A percentile compares a stretch with the other conserved stretches of the same genome.
Evolutionary conservation across 2,329 filamentous ascomycete species (phyloP).

Genomic region (Calcarisporium arbuscula): DNA sequence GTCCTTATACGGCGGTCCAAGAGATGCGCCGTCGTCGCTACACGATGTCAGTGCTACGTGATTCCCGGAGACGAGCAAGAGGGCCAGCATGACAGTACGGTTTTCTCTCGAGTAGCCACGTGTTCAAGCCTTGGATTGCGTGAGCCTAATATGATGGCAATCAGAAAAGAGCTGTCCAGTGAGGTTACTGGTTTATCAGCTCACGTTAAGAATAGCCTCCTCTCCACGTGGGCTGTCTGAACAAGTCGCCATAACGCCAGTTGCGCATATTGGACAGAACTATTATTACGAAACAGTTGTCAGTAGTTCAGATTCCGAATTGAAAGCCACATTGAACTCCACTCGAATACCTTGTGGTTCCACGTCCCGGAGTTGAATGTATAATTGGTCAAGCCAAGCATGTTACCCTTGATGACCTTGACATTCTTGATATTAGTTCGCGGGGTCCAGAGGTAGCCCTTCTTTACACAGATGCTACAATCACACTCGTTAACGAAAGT

Average conservation of each 20-base stretch:
- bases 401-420: conserved; percentile 40
- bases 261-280: conserved; percentile 49
- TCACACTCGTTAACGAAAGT: conserved; percentile 52
- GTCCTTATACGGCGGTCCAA: conserved; percentile 25
- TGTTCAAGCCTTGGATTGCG: conserved; percentile 36
- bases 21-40: conserved; percentile 32
- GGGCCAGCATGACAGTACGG: too few species aligned
- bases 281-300: too few species aligned
- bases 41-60: too few species aligned
- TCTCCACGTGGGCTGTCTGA: neutral
- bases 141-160: conserved; percentile 33
- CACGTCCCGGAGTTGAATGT: conserved; percentile 31
- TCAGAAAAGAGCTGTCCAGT: neutral
- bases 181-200: too few species aligned
- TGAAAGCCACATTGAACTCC: too few species aligned
- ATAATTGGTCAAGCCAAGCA: conserved; percentile 36
- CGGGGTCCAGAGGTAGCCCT: conserved; percentile 35
- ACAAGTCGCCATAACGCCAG: conserved; percentile 32
- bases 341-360: conserved; percentile 40
- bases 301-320: too few species aligned
- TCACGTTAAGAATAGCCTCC: conserved; percentile 12
- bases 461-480: conserved; percentile 58
- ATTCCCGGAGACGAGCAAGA: too few species aligned
- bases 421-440: conserved; percentile 26
- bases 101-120: conserved; percentile 29